These are phyloP conservation scores for Pseudocercospora macadamiae DNA, from an alignment of 2,329 filamentous ascomycete genomes.

Conservation along the genomic window DNA sequence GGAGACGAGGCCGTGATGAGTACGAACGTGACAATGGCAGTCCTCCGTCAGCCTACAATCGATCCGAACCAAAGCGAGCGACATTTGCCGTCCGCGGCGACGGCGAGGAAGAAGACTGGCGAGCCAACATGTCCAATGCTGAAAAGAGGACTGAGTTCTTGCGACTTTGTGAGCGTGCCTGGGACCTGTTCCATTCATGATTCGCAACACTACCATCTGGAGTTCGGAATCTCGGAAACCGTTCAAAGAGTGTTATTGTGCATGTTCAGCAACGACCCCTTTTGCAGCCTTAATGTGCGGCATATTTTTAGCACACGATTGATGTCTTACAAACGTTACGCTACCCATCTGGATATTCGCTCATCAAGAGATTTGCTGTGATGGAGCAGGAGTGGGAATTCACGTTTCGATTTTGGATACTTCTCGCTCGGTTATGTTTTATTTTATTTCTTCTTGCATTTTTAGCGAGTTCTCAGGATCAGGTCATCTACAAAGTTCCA, in stretches of 20 bases:
- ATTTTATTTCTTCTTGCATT: not conserved
- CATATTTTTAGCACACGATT: slow-evolving; percentile 18
- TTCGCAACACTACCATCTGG: no score
- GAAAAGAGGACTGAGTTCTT: slow-evolving; percentile 94
- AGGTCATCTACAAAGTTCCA: not conserved
- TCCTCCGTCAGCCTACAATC: slow-evolving; percentile 63
- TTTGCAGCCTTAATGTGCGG: not conserved
- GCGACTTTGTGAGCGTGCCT: slow-evolving; percentile 80
- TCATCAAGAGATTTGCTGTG: no score
- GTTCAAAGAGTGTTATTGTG: not conserved
- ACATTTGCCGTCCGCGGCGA: slow-evolving; percentile 34
- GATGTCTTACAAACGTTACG: not conserved
- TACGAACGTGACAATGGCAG: slow-evolving; percentile 87
- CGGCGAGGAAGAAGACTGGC: slow-evolving; percentile 44
- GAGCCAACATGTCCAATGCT: slow-evolving; percentile 81
- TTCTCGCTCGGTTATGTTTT: no score
- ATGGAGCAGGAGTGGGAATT: no score
- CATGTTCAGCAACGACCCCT: not conserved
- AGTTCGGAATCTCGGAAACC: no score
- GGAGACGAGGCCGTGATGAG: slow-evolving; percentile 81
- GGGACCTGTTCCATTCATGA: slow-evolving; percentile 95
- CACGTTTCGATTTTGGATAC: no score
- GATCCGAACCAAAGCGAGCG: slow-evolving; percentile 65
- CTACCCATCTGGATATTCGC: not conserved
- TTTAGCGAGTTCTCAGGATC: not conserved